These are phyloP conservation scores for Ustilago crameri DNA, from an alignment of 1,284 basidiomycete genomes.

Conservation along the genomic window DNA sequence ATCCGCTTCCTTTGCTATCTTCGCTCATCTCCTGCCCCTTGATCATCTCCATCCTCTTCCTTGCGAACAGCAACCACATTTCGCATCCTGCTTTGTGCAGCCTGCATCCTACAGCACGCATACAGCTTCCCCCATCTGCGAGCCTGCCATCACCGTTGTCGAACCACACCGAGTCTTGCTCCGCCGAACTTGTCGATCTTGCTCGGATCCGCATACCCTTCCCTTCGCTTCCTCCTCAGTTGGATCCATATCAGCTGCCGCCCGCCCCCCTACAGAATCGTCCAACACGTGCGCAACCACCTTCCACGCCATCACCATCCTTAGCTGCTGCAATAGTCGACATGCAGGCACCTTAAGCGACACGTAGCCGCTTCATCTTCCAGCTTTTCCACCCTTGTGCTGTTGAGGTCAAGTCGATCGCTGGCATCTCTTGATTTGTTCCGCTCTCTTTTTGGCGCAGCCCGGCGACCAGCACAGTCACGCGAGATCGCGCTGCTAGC, in stretches of 20 bases:
- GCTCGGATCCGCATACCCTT: no score
- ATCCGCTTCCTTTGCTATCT: no score
- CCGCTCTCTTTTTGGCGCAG: no score
- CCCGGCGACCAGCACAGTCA: not conserved
- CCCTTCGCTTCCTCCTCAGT: no score
- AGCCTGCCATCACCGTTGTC: not conserved
- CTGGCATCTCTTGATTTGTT: not conserved
- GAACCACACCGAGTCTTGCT: no score
- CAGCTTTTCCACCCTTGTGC: slow-evolving; percentile 15
- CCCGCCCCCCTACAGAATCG: no score
- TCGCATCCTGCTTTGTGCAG: not conserved
- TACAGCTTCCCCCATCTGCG: not conserved
- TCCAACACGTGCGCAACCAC: not conserved
- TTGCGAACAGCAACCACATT: not conserved
- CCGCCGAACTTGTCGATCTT: no score
- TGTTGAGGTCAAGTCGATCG: slow-evolving; percentile 8
- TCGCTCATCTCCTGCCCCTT: no score
- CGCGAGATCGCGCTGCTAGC: not conserved
- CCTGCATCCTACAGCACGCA: no score
- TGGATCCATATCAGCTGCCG: no score
- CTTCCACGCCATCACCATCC: not conserved
- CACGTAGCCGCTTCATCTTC: slow-evolving; percentile 5
- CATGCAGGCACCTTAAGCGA: slow-evolving; percentile 20
- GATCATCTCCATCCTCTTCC: not conserved
- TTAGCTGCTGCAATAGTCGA: slow-evolving; percentile 3